Percentiles rank a stretch among this genome's conserved stretches.
Conservation (phyloP, 805 yeast species). For the Candida oleophila region DNA sequence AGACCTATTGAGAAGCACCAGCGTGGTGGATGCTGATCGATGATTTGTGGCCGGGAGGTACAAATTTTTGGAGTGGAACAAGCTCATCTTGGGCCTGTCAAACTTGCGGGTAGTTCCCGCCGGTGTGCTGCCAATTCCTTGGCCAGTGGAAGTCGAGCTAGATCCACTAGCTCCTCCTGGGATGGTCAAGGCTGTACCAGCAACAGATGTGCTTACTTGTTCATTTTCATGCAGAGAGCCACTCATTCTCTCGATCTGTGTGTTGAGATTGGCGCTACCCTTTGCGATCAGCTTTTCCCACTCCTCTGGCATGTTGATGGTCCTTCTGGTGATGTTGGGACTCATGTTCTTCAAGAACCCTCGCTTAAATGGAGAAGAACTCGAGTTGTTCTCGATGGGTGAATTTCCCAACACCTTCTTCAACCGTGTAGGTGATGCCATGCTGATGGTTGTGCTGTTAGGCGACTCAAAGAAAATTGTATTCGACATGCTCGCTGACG, state of each 20-base stretch:
- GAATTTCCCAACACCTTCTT: conserved; percentile 2
- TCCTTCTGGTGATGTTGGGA: conserved; percentile 31
- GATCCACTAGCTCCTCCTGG: neutral
- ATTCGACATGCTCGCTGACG: neutral
- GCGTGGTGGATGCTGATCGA: conserved; percentile 27
- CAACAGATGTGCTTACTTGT: neutral
- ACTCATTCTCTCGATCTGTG: neutral
- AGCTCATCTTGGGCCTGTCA: conserved; percentile 2
- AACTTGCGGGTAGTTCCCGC: conserved; percentile 1
- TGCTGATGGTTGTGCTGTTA: neutral
- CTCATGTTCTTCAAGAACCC: conserved; percentile 32
- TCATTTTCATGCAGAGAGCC: neutral
- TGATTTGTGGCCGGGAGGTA: conserved; percentile 18
- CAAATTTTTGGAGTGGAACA: neutral
- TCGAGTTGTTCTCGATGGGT: neutral
- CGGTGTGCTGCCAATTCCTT: neutral
- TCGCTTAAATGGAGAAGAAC: conserved; percentile 23
- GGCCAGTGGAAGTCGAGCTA: neutral
- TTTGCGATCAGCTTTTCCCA: conserved; percentile 2
- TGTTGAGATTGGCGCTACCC: neutral
- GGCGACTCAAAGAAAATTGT: conserved; percentile 7
- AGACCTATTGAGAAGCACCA: conserved; percentile 14
- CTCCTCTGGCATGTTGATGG: conserved; percentile 17
- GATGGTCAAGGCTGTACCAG: neutral
- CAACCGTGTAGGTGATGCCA: neutral